These are phyloP conservation scores for Loxodes magnus DNA, from an alignment of 73 alveolate genomes.

Conservation along the genomic window DNA sequence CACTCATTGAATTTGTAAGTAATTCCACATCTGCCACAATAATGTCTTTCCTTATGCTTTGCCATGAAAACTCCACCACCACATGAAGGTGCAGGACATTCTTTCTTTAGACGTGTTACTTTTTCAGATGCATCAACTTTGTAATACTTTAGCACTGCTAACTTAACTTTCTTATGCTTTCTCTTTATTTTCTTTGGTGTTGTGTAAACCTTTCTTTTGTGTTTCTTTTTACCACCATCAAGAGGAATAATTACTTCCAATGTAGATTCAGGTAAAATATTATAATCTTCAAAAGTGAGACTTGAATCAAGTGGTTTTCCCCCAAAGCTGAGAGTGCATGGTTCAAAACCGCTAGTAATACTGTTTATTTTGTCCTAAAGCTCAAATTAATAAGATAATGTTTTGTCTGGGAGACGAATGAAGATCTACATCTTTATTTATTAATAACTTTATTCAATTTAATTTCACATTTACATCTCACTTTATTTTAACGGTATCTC, in stretches of 20 bases:
- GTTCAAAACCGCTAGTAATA: too few species aligned
- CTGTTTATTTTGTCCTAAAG: too few species aligned
- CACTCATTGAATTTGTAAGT: too few species aligned
- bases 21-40: slow-evolving; percentile 79
- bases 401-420: too few species aligned
- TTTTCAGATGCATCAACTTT: slow-evolving; percentile 67
- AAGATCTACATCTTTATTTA: too few species aligned
- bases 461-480: too few species aligned
- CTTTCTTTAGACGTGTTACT: slow-evolving; percentile 58
- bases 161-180: slow-evolving; percentile 55
- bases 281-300: not conserved
- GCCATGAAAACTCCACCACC: slow-evolving; percentile 91
- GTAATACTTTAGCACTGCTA: slow-evolving; percentile 71
- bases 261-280: slow-evolving; percentile 24
- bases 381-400: too few species aligned
- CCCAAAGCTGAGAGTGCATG: too few species aligned
- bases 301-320: not conserved
- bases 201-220: slow-evolving; percentile 69
- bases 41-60: slow-evolving; percentile 84
- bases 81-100: slow-evolving; percentile 60
- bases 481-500: too few species aligned
- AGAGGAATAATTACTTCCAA: slow-evolving; percentile 38
- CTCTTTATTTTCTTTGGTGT: slow-evolving; percentile 63
- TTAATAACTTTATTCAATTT: too few species aligned
- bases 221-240: slow-evolving; percentile 72